phyloP scores from a whole-genome alignment of 805 yeast genomes.

The Saturnispora halmiae region DNA sequence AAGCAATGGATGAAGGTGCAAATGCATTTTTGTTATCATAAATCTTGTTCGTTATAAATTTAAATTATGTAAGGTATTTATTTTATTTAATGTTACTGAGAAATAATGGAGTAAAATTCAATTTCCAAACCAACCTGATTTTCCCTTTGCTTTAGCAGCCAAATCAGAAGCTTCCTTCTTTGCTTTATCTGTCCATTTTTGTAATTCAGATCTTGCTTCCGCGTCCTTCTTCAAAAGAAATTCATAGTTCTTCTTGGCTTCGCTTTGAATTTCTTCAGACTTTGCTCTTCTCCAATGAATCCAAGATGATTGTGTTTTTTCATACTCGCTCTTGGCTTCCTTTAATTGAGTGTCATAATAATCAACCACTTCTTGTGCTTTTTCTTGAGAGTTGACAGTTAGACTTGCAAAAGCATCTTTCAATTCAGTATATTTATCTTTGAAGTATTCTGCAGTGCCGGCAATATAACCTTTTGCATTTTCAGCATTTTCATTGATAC shows the following conservation, averaged over 20 bases:
- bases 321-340: constrained; percentile 22
- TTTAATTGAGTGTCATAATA: constrained; percentile 17
- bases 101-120: constrained; percentile 10
- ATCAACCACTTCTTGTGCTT: constrained; percentile 19
- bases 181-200: constrained; percentile 14
- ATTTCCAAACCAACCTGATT: constrained; percentile 20
- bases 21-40: constrained; percentile 77
- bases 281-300: constrained; percentile 25
- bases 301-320: constrained; percentile 24
- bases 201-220: constrained; percentile 17
- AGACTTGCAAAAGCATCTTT: constrained; percentile 15
- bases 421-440: constrained; percentile 31
- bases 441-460: constrained; percentile 8
- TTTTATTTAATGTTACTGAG: neutral
- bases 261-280: constrained; percentile 23
- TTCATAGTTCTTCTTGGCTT: constrained; percentile 21
- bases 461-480: constrained; percentile 2
- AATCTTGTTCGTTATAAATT: too few species aligned
- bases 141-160: constrained; percentile 18
- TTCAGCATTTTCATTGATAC: constrained; percentile 5
- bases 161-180: constrained; percentile 15
- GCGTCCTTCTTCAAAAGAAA: constrained; percentile 16
- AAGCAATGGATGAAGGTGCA: constrained; percentile 81
- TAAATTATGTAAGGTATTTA: neutral
- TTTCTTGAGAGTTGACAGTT: constrained; percentile 18